Conservation (phyloP, 1,284 basidiomycete genomes). For the Trichosporon ovoides region DNA sequence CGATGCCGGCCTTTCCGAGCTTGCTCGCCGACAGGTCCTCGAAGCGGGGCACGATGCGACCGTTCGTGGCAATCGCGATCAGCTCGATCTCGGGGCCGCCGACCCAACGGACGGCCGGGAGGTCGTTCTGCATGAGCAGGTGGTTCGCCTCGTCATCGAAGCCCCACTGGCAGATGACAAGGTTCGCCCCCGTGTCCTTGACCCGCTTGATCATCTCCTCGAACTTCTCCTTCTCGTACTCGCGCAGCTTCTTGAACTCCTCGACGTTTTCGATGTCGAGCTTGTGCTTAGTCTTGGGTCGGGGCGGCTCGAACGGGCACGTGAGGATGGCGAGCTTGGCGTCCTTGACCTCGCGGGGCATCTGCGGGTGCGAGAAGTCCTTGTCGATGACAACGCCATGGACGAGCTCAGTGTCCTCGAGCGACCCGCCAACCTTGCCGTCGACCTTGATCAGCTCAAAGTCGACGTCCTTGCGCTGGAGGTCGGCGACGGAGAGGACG, state of each 20-base stretch:
- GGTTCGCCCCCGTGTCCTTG: conserved; percentile 95
- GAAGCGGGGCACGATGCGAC: conserved; percentile 95
- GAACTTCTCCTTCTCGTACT: conserved; percentile 95
- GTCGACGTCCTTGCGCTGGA: conserved; percentile 88
- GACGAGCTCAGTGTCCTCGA: conserved; percentile 75
- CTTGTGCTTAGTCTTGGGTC: conserved; percentile 99
- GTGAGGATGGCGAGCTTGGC: conserved; percentile 94
- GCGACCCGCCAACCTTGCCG: conserved; percentile 94
- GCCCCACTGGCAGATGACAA: conserved; percentile 99
- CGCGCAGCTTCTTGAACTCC: conserved; percentile 90
- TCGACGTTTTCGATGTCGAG: conserved; percentile 97
- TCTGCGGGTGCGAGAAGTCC: conserved; percentile 98
- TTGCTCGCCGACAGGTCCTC: conserved; percentile 90
- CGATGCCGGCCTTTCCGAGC: conserved; percentile 85
- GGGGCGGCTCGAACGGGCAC: conserved; percentile 96
- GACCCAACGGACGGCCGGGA: conserved; percentile 98
- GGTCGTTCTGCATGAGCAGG: conserved; percentile 90
- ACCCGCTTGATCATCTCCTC: conserved; percentile 93
- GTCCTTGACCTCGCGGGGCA: conserved; percentile 82
- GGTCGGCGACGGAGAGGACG: conserved; percentile 89
- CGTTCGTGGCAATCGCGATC: conserved; percentile 97
- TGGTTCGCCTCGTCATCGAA: conserved; percentile 99
- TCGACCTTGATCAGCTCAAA: conserved; percentile 99
- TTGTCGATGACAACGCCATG: conserved; percentile 97
- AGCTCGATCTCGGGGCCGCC: conserved; percentile 99